Base-by-base conservation (phyloP, 352 stramenopile genomes). In the Globisporangium polare region DNA sequence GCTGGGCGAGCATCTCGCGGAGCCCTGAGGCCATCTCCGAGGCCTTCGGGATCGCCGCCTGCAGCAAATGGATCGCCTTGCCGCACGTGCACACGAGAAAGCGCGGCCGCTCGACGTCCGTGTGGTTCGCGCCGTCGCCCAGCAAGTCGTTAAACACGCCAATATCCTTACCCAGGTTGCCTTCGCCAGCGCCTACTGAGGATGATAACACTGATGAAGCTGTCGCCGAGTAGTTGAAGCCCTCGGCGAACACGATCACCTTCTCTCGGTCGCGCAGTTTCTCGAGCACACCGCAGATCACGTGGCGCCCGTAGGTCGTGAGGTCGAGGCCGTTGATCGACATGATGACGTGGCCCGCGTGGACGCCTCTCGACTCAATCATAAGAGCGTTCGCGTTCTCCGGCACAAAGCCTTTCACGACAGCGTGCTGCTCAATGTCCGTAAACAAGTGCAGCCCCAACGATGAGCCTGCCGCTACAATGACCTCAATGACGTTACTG, bases 51-150 rank as follows among this genome's bases (percentile, higher is more conserved):
- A 89, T 55, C 33, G 61, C 62, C 3, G 80, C 74, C 35, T 77
- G 69, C 0, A 89, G 45, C n/a, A 91, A 26, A 56, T 88, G 73
- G 43, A 91, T 71, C 31, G 61, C 66, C n/a, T 68, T 78, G 6
- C 80, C 79, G 26, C 79, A 91, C 1, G 76, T 78, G 26, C 79
- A 88, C 12, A 91, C 54, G 41, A 91, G 66, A 52, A 89, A 82
- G 0, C 76, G 72, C 20, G 73, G 73, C 13, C 63, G 72, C 49
- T 86, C 71, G 5, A 73, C 60, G 2, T 83, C 65, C 20, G 64
- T 60, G 49, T 68, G 54, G 60, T 69, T 69, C n/a, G 24, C 62
- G 22, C 60, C 54, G 18, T 63, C 58, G 20, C 60, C 27, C 29
- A 51, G 15, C 15, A 58, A 22, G 46, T 43, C 43, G 31, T 67